Evolutionary conservation across 176 grass and related monocot genomes (phyloP).

Genomic region (Poa pratensis): DNA sequence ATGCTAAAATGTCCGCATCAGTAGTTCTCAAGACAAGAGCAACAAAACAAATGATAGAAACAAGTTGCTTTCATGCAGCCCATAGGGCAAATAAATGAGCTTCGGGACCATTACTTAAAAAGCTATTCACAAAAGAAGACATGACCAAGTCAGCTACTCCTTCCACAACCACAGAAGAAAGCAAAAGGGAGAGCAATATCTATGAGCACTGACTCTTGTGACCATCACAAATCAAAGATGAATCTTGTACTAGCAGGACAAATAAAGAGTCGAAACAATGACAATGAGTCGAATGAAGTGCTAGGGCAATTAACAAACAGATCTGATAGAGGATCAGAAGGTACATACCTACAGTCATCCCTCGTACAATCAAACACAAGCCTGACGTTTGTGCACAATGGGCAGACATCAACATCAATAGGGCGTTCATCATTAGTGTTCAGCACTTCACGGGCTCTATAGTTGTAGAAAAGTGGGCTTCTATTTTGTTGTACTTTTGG

Average conservation of each 20-base stretch:
- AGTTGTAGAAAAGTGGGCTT: constrained; percentile 46
- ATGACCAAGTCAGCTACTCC: constrained; percentile 34
- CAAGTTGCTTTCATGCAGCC: constrained; percentile 45
- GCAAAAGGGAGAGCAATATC: constrained; percentile 28
- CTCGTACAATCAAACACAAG: constrained; percentile 85
- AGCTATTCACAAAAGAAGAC: constrained; percentile 34
- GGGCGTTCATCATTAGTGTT: constrained; percentile 49
- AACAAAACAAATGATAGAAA: constrained; percentile 39
- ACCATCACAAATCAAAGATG: constrained; percentile 38
- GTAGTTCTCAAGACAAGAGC: constrained; percentile 41
- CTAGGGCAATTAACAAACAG: not conserved
- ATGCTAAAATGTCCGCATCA: constrained; percentile 29
- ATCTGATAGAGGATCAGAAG: constrained; percentile 27
- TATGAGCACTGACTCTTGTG: constrained; percentile 2
- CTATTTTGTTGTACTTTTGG: constrained; percentile 33
- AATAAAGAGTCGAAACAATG: constrained; percentile 4
- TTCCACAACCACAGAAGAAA: constrained; percentile 40
- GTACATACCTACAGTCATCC: constrained; percentile 71
- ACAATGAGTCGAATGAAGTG: constrained; percentile 4
- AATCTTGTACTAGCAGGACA: not conserved
- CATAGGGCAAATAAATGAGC: constrained; percentile 5
- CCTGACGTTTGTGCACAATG: constrained; percentile 59
- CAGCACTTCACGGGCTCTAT: constrained; percentile 41
- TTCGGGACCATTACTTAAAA: constrained; percentile 31
- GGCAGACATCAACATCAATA: constrained; percentile 83